phyloP scores from a whole-genome alignment of 306 rosid species.

The Corylus heterophylla region DNA sequence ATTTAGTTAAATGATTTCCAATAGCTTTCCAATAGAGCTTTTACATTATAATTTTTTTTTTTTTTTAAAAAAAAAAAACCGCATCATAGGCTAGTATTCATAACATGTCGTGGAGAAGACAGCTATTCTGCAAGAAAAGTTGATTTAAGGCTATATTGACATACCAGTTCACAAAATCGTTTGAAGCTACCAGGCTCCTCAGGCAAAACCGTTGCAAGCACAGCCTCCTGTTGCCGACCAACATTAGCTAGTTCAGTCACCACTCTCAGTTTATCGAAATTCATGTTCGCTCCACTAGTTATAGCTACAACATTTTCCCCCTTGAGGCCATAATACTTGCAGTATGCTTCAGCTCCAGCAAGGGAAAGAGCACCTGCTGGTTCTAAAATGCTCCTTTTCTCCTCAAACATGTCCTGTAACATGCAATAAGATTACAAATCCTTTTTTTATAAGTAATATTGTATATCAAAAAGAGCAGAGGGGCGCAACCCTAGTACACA shows the following conservation, averaged over 20 bases:
- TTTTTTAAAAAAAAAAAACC: too few relatives aligned
- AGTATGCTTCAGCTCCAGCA: constrained; percentile 99
- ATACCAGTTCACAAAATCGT: constrained; percentile 75
- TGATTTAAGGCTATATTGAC: constrained; percentile 18
- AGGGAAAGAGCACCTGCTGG: constrained; percentile 99
- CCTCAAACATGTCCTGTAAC: constrained; percentile 96
- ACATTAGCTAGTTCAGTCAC: constrained; percentile 96
- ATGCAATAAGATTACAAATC: constrained; percentile 24
- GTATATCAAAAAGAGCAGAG: too few relatives aligned
- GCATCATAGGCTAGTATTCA: not conserved
- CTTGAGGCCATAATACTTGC: constrained; percentile 82
- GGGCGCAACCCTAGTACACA: too few relatives aligned
- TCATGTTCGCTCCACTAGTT: constrained; percentile 98
- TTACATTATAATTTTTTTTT: too few relatives aligned
- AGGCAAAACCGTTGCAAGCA: constrained; percentile 69
- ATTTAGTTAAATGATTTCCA: not conserved
- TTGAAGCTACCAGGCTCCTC: constrained; percentile 94
- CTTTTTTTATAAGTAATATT: too few relatives aligned
- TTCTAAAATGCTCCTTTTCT: constrained; percentile 89
- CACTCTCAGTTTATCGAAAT: constrained; percentile 82
- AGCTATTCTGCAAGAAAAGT: not conserved
- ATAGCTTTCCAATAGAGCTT: too few relatives aligned
- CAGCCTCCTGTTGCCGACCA: constrained; percentile 94
- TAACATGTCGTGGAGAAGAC: constrained; percentile 9
- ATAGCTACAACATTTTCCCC: constrained; percentile 83